These are phyloP conservation scores for Calocera viscosa DNA, from an alignment of 768 basidiomycete genomes.

Conservation along the genomic window DNA sequence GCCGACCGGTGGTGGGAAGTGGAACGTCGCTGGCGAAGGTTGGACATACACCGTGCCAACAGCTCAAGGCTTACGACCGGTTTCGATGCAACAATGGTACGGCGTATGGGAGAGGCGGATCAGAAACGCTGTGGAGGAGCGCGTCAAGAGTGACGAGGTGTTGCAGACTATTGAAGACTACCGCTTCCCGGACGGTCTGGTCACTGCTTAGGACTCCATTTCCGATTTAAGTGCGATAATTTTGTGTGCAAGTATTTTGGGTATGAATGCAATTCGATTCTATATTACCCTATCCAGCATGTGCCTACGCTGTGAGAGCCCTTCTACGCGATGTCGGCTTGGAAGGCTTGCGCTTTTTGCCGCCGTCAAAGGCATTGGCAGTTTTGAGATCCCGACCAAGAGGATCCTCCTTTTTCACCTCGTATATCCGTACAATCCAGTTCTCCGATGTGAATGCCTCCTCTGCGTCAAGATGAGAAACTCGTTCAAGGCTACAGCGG, in stretches of 20 bases:
- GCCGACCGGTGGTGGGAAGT: slow-evolving; percentile 52
- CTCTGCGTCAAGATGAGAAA: slow-evolving; percentile 36
- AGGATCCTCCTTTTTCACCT: slow-evolving; percentile 86
- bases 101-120: not conserved
- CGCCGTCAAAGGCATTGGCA: slow-evolving; percentile 71
- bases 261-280: not conserved
- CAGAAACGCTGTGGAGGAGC: not conserved
- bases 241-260: not conserved
- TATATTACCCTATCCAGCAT: not conserved
- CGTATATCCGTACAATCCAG: slow-evolving; percentile 96
- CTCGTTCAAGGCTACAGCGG: not conserved
- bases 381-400: slow-evolving; percentile 82
- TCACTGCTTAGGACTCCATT: not conserved
- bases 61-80: not conserved
- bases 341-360: slow-evolving; percentile 70
- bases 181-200: not conserved
- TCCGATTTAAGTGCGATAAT: not conserved
- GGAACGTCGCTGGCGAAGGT: slow-evolving; percentile 30
- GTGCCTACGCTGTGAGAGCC: not conserved
- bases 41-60: not conserved
- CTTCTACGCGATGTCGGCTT: not conserved
- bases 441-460: slow-evolving; percentile 99
- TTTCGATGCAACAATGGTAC: not conserved
- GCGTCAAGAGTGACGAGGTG: not conserved
- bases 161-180: not conserved